Evolutionary conservation across 225 moss, liverwort and hornwort species (phyloP), one percentile per base, ranked within the genome.

Genomic region (Straminergon stramineum): DNA sequence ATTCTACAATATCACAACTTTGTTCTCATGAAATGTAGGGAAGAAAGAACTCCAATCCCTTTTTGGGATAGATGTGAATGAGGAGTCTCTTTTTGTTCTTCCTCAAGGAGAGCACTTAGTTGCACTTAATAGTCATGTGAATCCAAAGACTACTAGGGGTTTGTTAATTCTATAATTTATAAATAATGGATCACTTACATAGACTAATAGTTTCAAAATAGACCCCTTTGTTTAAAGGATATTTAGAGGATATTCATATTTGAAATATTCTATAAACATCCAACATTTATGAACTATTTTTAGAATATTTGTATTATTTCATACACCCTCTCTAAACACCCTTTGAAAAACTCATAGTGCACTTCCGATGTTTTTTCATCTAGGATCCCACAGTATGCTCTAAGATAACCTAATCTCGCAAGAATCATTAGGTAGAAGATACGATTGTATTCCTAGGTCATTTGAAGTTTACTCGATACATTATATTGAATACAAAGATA

Each of bases 381-480:
- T 24, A 39, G 15, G 8, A 2, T 24, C 5, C 70, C 4, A 71
- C 9, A 9, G 3, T 8, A 39, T 24, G 8, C 8, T 39, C 3
- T 41, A 41, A 41, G 6, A n/a, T 24, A 15, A 26, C 2, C 0
- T 0, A 39, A 39, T 39, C 4, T 71, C 0, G 0, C 15, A 13
- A 71, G 8, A 71, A 9, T 26, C 15, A 41, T 26, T 24, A 41
- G 9, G 3, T 5, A 71, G 2, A 15, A 0, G 41, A 71, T 71
- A 71, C 15, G 26, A 41, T 39, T 24, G 70, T 24, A 70, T 39
- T 70, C 26, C 3, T 15, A 41, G 2, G 2, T 71, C 26, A 71
- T 41, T 41, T 71, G 5, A 15, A 41, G 26, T 26, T 41, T 26
- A 41, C 15, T 41, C 2, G 7, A 27, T 26, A 27, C 1, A 15